Evolutionary conservation across 129 eudicot genomes (phyloP).

Genomic region (Chrysanthemum lavandulifolium): DNA sequence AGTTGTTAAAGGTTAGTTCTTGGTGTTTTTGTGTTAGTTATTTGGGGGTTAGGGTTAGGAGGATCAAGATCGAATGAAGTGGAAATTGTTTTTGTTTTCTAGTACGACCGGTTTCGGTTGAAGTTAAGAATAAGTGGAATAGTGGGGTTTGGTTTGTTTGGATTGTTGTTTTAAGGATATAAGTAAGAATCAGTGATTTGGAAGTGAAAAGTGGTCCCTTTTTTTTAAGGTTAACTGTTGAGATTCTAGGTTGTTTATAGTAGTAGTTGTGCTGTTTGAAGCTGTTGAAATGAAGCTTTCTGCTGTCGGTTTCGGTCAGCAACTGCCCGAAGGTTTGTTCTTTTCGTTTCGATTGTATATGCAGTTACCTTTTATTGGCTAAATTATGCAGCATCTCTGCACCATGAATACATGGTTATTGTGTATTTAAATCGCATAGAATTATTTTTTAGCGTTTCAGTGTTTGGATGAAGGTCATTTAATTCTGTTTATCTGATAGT

Average conservation of each 20-base stretch:
- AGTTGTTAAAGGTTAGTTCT: constrained; percentile 14
- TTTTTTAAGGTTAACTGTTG: constrained; percentile 27
- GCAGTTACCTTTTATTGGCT: not conserved
- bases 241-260: constrained; percentile 33
- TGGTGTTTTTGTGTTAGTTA: not conserved
- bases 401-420: constrained; percentile 1
- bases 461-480: too few species aligned
- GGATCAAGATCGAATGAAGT: constrained; percentile 53
- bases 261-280: constrained; percentile 24
- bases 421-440: too few species aligned
- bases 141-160: constrained; percentile 36
- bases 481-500: too few species aligned
- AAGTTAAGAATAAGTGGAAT: constrained; percentile 20
- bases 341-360: constrained; percentile 9
- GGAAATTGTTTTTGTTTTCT: constrained; percentile 42
- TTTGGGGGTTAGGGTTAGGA: constrained; percentile 45
- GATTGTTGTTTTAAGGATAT: constrained; percentile 24
- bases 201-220: constrained; percentile 38
- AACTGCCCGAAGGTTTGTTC: constrained; percentile 59
- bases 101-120: constrained; percentile 58
- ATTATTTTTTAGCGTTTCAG: too few species aligned
- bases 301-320: constrained; percentile 68
- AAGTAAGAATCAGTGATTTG: constrained; percentile 31
- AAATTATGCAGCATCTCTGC: not conserved
- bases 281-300: constrained; percentile 56